Conservation (phyloP, 2,329 filamentous ascomycete species). For the Paecilomyces niveus region DNA sequence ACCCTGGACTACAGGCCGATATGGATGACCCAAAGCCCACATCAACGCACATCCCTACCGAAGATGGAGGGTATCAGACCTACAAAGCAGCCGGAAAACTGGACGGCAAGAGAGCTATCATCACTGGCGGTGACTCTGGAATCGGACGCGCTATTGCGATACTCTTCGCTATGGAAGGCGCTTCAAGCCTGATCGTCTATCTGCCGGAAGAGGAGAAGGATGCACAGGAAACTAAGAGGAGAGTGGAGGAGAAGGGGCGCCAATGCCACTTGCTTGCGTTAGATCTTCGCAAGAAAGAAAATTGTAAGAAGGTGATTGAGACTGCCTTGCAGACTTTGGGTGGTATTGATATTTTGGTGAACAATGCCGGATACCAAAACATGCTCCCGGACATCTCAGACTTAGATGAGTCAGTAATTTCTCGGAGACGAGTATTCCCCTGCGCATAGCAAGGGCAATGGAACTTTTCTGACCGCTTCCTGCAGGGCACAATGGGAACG, state of each 20-base stretch:
- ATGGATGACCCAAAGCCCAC: conserved; percentile 53
- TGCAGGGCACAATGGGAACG: conserved; percentile 66
- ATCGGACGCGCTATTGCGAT: conserved; percentile 71
- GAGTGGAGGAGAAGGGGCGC: conserved; percentile 59
- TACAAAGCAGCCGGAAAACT: conserved; percentile 74
- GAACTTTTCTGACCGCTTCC: not conserved
- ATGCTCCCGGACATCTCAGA: conserved; percentile 65
- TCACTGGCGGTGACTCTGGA: conserved; percentile 73
- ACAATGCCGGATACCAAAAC: conserved; percentile 71
- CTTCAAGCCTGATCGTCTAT: conserved; percentile 65
- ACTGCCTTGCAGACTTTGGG: conserved; percentile 60
- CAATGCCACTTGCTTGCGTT: conserved; percentile 58
- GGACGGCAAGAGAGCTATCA: conserved; percentile 65
- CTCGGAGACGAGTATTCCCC: not conserved
- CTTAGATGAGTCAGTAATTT: conserved; percentile 53
- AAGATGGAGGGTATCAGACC: conserved; percentile 59
- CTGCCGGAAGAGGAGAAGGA: conserved; percentile 69
- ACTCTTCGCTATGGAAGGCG: conserved; percentile 74
- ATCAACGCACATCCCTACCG: conserved; percentile 59
- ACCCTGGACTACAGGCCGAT: conserved; percentile 48
- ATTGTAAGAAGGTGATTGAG: conserved; percentile 64
- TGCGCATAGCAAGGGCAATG: not conserved
- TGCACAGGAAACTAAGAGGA: conserved; percentile 64
- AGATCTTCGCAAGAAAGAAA: conserved; percentile 58
- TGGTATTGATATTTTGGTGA: conserved; percentile 58